phyloP scores from a whole-genome alignment of 345 rosid genomes.

The Conringia planisiliqua region DNA sequence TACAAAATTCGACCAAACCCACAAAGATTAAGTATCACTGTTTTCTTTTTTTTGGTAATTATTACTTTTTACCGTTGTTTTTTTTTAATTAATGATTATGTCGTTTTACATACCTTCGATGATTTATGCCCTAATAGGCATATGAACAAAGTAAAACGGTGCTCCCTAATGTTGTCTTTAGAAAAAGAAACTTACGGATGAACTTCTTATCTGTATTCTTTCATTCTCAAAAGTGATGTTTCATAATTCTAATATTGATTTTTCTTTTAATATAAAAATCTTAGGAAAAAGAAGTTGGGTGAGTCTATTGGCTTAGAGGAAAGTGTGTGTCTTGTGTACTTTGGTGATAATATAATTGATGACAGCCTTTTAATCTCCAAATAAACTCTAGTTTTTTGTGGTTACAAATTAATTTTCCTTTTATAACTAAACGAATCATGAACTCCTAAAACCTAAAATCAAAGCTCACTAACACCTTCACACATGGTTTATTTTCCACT shows the following conservation, averaged over 20 bases:
- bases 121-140: background rate
- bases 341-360: conserved; percentile 28
- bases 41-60: background rate
- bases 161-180: background rate
- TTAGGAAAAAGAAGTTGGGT: conserved; percentile 20
- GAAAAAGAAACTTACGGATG: background rate
- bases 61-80: too few species aligned
- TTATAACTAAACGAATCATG: conserved; percentile 28
- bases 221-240: background rate
- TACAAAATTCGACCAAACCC: background rate
- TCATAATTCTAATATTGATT: background rate
- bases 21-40: background rate
- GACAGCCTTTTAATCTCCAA: conserved; percentile 30
- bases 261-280: background rate
- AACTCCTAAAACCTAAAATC: background rate
- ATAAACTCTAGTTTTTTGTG: conserved; percentile 19
- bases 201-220: conserved; percentile 5
- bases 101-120: background rate
- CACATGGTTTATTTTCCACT: conserved; percentile 19
- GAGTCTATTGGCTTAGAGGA: conserved; percentile 11
- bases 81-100: too few species aligned
- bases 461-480: conserved; percentile 18
- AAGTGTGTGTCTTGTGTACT: conserved; percentile 29
- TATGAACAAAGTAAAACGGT: background rate
- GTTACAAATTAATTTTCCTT: conserved; percentile 28